Percentiles rank a stretch among this genome's conserved stretches.
These are phyloP conservation scores for Colletotrichum trifolii DNA, from an alignment of 2,329 filamentous ascomycete genomes.

Conservation along the genomic window DNA sequence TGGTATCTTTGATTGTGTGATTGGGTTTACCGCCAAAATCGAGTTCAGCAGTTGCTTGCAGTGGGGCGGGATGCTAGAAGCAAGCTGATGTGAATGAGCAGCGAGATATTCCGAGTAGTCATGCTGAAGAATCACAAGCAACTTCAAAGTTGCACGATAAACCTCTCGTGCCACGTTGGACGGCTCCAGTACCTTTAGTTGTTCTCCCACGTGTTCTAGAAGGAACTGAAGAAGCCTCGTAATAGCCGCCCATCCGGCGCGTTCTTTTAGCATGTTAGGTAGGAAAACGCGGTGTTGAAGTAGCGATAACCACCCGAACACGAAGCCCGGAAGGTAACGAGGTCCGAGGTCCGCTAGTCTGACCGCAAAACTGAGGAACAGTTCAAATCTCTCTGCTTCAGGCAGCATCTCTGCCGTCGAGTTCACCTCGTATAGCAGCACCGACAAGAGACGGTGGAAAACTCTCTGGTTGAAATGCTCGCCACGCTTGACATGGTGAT, in stretches of 20 bases:
- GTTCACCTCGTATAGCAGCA: constrained; percentile 81
- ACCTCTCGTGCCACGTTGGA: constrained; percentile 80
- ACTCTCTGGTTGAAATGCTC: constrained; percentile 88
- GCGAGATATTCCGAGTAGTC: constrained; percentile 95
- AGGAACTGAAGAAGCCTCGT: constrained; percentile 79
- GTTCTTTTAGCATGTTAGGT: constrained; percentile 75
- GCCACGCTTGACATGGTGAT: constrained; percentile 83
- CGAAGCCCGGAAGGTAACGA: constrained; percentile 80
- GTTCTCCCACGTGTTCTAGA: constrained; percentile 79
- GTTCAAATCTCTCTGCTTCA: constrained; percentile 72
- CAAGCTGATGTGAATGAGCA: constrained; percentile 85
- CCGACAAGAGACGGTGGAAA: constrained; percentile 90
- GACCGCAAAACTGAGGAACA: constrained; percentile 77
- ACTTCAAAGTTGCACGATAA: constrained; percentile 84
- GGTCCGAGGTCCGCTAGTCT: constrained; percentile 82
- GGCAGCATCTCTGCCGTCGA: constrained; percentile 66
- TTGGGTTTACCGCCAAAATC: constrained; percentile 83
- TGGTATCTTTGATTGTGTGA: constrained; percentile 73
- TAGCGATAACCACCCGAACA: constrained; percentile 85
- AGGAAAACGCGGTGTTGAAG: constrained; percentile 88
- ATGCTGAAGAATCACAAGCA: constrained; percentile 87
- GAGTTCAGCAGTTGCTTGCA: constrained; percentile 91
- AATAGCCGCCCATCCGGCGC: constrained; percentile 80
- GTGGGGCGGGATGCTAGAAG: constrained; percentile 82
- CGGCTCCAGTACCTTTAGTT: constrained; percentile 79